Evolutionary conservation across 1,284 basidiomycete genomes (phyloP).

Genomic region (Cutaneotrichosporon cyanovorans): DNA sequence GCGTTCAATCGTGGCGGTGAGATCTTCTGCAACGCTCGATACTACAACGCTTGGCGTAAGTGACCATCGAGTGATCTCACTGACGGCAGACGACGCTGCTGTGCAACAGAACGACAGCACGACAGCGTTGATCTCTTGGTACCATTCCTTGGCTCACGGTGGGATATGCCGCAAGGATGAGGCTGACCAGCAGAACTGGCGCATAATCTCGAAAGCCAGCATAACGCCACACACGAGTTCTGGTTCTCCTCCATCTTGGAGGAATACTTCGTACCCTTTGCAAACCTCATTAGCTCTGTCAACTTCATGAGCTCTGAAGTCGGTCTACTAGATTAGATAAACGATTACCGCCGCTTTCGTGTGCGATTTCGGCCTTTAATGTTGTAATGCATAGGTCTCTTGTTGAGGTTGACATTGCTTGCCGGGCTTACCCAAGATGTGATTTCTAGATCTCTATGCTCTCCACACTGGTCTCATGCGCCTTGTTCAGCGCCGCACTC

Average conservation of each 20-base stretch:
- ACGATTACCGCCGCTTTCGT: neutral
- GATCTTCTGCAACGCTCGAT: constrained; percentile 83
- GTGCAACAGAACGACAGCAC: neutral
- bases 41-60: constrained; percentile 82
- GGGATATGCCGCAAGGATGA: constrained; percentile 3
- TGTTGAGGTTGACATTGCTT: too few relatives aligned
- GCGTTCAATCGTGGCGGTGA: constrained; percentile 89
- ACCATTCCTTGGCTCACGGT: constrained; percentile 81
- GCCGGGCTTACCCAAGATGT: too few relatives aligned
- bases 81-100: constrained; percentile 49
- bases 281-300: neutral
- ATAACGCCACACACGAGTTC: constrained; percentile 66
- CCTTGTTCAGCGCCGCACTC: too few relatives aligned
- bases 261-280: constrained; percentile 40
- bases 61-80: constrained; percentile 46
- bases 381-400: neutral
- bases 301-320: too few relatives aligned
- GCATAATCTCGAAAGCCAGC: constrained; percentile 41
- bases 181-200: constrained; percentile 25
- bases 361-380: neutral
- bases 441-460: too few relatives aligned
- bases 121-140: constrained; percentile 71
- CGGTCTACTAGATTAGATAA: too few relatives aligned
- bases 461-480: too few relatives aligned
- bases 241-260: constrained; percentile 89